These are phyloP conservation scores for Aspergillus uvarum DNA, from an alignment of 2,329 filamentous ascomycete species.

Conservation along the genomic window DNA sequence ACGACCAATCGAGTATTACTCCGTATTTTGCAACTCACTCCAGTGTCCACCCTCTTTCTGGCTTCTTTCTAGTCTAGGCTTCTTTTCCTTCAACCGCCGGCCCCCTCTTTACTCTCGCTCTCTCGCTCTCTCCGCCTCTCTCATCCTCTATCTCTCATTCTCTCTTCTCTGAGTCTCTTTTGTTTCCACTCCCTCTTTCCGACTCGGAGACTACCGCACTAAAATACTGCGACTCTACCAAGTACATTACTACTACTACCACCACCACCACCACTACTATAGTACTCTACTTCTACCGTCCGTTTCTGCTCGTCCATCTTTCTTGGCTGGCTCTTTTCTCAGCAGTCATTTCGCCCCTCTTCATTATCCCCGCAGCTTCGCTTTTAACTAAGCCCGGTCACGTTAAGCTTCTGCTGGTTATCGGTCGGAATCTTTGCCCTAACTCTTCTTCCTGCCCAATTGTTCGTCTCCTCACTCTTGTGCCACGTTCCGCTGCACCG, in stretches of 20 bases:
- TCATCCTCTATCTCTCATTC: not conserved
- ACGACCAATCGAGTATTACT: not conserved
- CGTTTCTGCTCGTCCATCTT: too few species aligned
- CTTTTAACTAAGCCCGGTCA: conserved; percentile 14
- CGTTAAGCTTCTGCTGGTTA: conserved; percentile 15
- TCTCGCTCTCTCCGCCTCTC: not conserved
- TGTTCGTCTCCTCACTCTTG: conserved; percentile 21
- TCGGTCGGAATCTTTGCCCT: conserved; percentile 22
- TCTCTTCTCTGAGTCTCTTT: not conserved
- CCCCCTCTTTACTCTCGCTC: not conserved
- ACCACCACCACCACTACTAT: not conserved
- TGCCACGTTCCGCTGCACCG: conserved; percentile 24
- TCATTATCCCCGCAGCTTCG: conserved; percentile 12
- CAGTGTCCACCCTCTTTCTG: not conserved
- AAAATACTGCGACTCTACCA: not conserved
- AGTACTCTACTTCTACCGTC: not conserved
- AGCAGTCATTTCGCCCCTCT: conserved; percentile 6
- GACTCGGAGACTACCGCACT: too few species aligned
- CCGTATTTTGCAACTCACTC: not conserved
- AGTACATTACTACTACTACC: not conserved
- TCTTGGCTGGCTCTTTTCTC: not conserved
- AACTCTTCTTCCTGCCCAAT: conserved; percentile 21
- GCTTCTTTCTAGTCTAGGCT: not conserved
- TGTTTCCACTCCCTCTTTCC: too few species aligned
- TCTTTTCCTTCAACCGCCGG: not conserved